Percentiles rank a stretch among this genome's conserved stretches.
Evolutionary conservation across 139 green algal species (phyloP).

Genomic region (Tetratostichococcus sp.): DNA sequence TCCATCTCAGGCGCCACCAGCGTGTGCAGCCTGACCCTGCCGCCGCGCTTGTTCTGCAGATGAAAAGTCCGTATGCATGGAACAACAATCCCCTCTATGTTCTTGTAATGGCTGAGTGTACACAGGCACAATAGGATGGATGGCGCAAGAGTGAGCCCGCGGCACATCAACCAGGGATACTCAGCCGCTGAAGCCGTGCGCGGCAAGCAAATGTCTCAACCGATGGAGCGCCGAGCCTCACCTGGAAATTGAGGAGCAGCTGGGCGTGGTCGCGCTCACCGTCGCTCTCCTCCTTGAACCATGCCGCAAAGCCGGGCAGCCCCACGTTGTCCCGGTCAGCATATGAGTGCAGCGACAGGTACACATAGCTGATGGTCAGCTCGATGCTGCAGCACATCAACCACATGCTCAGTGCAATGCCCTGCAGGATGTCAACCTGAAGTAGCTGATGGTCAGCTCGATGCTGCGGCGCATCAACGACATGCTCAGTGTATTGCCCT

Average conservation of each 20-base stretch:
- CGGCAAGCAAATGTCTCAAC: not conserved
- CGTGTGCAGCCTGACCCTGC: conserved; percentile 76
- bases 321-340: conserved; percentile 95
- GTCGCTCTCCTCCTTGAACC: conserved; percentile 60
- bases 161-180: too few relatives aligned
- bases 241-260: conserved; percentile 85
- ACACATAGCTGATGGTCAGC: conserved; percentile 89
- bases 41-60: conserved; percentile 82
- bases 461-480: too few relatives aligned
- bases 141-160: too few relatives aligned
- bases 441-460: too few relatives aligned
- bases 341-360: conserved; percentile 88
- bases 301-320: conserved; percentile 78
- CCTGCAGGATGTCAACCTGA: too few relatives aligned
- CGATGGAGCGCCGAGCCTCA: not conserved
- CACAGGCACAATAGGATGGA: too few relatives aligned
- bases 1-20: conserved; percentile 80
- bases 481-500: too few relatives aligned
- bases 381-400: conserved; percentile 58
- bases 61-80: too few relatives aligned
- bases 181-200: too few relatives aligned
- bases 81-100: too few relatives aligned
- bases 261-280: conserved; percentile 91
- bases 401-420: conserved; percentile 6
- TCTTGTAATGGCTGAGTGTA: too few relatives aligned